A percentile compares a stretch with the other conserved stretches of the same genome.
Evolutionary conservation across 2,329 filamentous ascomycete species (phyloP).

Genomic region (Nemania sp.): DNA sequence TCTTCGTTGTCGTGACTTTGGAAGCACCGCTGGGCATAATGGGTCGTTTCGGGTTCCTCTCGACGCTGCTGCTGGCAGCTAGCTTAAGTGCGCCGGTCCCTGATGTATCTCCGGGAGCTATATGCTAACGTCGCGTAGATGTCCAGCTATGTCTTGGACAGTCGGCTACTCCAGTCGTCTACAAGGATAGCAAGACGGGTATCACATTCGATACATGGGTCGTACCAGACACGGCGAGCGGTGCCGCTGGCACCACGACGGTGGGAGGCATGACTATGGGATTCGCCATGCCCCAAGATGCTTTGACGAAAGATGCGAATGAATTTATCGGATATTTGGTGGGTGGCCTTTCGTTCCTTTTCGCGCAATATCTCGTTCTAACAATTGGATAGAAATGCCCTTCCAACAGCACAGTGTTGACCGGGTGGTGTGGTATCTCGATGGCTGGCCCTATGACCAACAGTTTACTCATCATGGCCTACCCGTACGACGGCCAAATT

Average conservation of each 20-base stretch:
- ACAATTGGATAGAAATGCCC: slow-evolving; percentile 46
- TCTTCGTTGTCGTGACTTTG: slow-evolving; percentile 10
- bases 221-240: slow-evolving; percentile 38
- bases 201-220: slow-evolving; percentile 58
- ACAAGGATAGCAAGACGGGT: slow-evolving; percentile 52
- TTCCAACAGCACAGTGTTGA: slow-evolving; percentile 47
- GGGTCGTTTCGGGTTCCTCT: slow-evolving; percentile 30
- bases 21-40: slow-evolving; percentile 24
- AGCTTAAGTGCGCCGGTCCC: slow-evolving; percentile 26
- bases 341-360: slow-evolving; percentile 24
- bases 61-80: slow-evolving; percentile 32
- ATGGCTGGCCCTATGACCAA: slow-evolving; percentile 61
- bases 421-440: slow-evolving; percentile 62
- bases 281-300: slow-evolving; percentile 55
- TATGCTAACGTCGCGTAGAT: slow-evolving; percentile 30
- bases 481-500: slow-evolving; percentile 56
- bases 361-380: background rate
- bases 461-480: slow-evolving; percentile 61
- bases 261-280: slow-evolving; percentile 56
- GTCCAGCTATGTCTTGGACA: slow-evolving; percentile 32
- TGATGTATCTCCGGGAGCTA: background rate
- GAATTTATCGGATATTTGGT: slow-evolving; percentile 66
- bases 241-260: slow-evolving; percentile 40
- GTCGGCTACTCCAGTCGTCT: slow-evolving; percentile 38
- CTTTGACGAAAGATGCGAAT: slow-evolving; percentile 49